A percentile compares a stretch with the other conserved stretches of the same genome.
These are phyloP conservation scores for Amphicarpaea edgeworthii DNA, from an alignment of 306 rosid genomes.

Conservation along the genomic window DNA sequence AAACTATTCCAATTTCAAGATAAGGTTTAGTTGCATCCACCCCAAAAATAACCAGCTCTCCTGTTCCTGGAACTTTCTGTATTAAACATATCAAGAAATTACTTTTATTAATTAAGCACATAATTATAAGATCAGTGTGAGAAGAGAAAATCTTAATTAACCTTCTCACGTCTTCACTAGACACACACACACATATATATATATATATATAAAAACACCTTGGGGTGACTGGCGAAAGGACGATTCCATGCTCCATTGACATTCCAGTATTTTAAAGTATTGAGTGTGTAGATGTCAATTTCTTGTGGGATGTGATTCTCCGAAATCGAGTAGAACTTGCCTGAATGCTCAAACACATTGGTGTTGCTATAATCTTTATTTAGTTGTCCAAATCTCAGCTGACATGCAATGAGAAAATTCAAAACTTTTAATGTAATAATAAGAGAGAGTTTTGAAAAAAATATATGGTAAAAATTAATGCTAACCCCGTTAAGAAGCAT, in stretches of 20 bases:
- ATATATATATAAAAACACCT: constrained; percentile 47
- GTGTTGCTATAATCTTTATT: constrained; percentile 61
- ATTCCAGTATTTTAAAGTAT: constrained; percentile 66
- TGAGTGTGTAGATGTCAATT: constrained; percentile 58
- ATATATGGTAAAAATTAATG: no score
- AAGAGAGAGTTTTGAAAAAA: no score
- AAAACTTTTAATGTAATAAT: no score
- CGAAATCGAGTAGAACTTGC: constrained; percentile 63
- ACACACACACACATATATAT: not conserved
- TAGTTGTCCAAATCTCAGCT: constrained; percentile 63
- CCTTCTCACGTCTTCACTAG: not conserved
- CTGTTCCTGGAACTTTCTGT: constrained; percentile 67
- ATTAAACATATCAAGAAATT: not conserved
- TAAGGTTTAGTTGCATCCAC: constrained; percentile 63
- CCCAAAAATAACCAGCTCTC: constrained; percentile 68
- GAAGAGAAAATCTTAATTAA: not conserved
- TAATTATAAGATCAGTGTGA: not conserved
- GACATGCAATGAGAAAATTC: constrained; percentile 15
- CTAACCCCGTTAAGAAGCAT: constrained; percentile 55
- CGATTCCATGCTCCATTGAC: constrained; percentile 66
- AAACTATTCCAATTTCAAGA: constrained; percentile 65
- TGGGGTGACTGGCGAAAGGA: constrained; percentile 73
- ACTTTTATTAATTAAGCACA: not conserved
- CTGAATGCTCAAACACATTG: constrained; percentile 71
- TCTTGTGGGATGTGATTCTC: constrained; percentile 75